Percentiles rank a stretch among this genome's conserved stretches.
These are phyloP conservation scores for Malus domestica DNA, from an alignment of 306 rosid species.

Conservation along the genomic window DNA sequence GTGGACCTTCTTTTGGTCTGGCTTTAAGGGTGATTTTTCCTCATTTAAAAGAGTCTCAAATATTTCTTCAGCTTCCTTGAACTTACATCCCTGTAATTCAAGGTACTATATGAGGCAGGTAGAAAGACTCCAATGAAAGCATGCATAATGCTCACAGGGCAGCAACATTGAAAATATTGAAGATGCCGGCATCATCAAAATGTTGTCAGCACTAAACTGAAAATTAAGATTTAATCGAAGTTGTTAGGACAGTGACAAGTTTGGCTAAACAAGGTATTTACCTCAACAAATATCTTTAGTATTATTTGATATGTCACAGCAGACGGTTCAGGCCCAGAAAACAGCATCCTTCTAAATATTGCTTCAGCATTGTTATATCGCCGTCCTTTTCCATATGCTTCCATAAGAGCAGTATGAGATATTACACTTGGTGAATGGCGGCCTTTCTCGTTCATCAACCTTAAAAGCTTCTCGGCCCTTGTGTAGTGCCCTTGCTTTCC, in stretches of 20 bases:
- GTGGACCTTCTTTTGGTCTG: constrained; percentile 90
- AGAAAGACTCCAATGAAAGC: constrained; percentile 19
- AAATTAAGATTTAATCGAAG: background rate
- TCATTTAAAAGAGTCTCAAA: constrained; percentile 57
- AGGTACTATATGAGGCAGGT: constrained; percentile 12
- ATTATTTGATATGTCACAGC: constrained; percentile 82
- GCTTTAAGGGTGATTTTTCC: constrained; percentile 61
- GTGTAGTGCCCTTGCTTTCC: constrained; percentile 85
- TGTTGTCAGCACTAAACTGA: background rate
- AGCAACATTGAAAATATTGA: background rate
- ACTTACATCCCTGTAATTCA: constrained; percentile 58
- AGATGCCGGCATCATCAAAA: background rate
- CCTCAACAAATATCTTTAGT: constrained; percentile 77
- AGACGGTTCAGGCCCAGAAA: constrained; percentile 88
- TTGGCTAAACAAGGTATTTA: constrained; percentile 14
- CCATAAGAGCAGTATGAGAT: constrained; percentile 93
- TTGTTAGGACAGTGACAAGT: background rate
- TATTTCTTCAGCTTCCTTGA: constrained; percentile 80
- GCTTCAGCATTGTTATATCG: constrained; percentile 80
- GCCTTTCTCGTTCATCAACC: constrained; percentile 69
- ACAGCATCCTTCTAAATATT: constrained; percentile 83
- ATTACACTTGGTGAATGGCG: constrained; percentile 61
- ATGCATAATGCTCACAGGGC: background rate
- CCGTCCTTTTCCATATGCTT: constrained; percentile 88
- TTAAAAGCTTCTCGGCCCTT: constrained; percentile 60